A percentile compares a stretch with the other conserved stretches of the same genome.
These are phyloP conservation scores for Phyllosticta citrichinensis DNA, from an alignment of 2,329 filamentous ascomycete genomes.

Conservation along the genomic window DNA sequence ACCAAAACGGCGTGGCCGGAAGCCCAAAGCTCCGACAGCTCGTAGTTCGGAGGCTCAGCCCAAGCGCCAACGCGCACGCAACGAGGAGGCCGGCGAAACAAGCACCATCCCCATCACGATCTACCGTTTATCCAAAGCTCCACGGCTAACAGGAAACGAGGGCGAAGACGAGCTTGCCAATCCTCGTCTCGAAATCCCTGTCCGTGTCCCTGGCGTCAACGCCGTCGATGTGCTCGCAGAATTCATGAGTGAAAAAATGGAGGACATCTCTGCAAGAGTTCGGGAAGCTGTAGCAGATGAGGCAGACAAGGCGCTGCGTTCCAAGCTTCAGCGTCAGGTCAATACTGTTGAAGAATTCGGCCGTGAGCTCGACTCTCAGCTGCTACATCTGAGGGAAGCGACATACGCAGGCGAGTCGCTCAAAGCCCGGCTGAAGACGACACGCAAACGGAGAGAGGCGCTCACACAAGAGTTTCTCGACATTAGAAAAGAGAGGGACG, in stretches of 20 bases:
- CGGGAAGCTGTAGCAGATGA: constrained; percentile 28
- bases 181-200: constrained; percentile 20
- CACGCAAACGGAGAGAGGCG: constrained; percentile 35
- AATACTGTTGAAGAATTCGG: constrained; percentile 40
- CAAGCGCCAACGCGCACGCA: constrained; percentile 21
- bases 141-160: constrained; percentile 15
- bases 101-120: constrained; percentile 20
- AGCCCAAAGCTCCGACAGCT: background rate
- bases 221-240: constrained; percentile 43
- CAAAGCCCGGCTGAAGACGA: constrained; percentile 34
- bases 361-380: constrained; percentile 37
- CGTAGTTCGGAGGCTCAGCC: constrained; percentile 11
- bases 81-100: background rate
- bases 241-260: constrained; percentile 40
- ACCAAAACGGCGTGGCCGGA: constrained; percentile 10
- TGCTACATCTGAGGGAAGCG: constrained; percentile 43
- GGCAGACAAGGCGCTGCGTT: constrained; percentile 27
- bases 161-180: constrained; percentile 19
- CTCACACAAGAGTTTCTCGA: constrained; percentile 38
- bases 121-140: constrained; percentile 18
- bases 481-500: constrained; percentile 39
- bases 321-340: constrained; percentile 34
- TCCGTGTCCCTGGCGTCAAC: constrained; percentile 33
- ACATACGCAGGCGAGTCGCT: constrained; percentile 41
- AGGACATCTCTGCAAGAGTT: constrained; percentile 35